phyloP scores from a whole-genome alignment of 768 basidiomycete species.

The Lactarius evosmus region DNA sequence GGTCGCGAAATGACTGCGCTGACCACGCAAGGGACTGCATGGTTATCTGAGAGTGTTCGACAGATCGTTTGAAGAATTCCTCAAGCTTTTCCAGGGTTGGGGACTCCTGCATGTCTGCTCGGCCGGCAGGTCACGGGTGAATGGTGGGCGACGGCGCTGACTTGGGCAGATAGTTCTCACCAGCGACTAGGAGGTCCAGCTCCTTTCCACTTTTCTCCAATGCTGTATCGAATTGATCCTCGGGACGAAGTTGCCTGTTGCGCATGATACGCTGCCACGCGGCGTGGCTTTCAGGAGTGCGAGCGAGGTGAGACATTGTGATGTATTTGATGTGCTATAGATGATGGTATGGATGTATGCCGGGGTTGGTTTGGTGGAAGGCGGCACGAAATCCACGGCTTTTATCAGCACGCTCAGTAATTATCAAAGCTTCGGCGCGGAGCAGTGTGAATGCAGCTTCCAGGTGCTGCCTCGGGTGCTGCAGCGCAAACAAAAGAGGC shows the following conservation, averaged over 20 bases:
- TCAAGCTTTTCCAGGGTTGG: conserved; percentile 1
- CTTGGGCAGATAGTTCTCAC: neutral
- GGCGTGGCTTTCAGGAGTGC: conserved; percentile 10
- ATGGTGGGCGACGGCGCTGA: neutral
- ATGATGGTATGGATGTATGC: neutral
- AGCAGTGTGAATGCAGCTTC: neutral
- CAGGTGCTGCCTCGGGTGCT: neutral
- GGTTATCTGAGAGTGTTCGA: neutral
- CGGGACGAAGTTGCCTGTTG: neutral
- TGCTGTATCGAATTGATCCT: neutral
- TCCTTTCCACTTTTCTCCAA: neutral
- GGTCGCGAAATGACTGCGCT: neutral
- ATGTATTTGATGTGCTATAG: neutral
- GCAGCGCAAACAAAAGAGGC: neutral
- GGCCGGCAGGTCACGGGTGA: no score
- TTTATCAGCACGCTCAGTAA: neutral
- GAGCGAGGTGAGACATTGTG: conserved; percentile 7
- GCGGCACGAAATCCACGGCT: neutral
- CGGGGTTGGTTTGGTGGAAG: neutral
- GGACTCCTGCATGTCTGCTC: conserved; percentile 4
- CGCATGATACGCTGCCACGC: conserved; percentile 16
- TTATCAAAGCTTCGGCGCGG: neutral
- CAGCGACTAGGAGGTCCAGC: neutral
- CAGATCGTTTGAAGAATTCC: neutral
- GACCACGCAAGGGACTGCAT: neutral